These are phyloP conservation scores for Teratosphaeria viscida DNA, from an alignment of 2,329 filamentous ascomycete genomes.

Conservation along the genomic window DNA sequence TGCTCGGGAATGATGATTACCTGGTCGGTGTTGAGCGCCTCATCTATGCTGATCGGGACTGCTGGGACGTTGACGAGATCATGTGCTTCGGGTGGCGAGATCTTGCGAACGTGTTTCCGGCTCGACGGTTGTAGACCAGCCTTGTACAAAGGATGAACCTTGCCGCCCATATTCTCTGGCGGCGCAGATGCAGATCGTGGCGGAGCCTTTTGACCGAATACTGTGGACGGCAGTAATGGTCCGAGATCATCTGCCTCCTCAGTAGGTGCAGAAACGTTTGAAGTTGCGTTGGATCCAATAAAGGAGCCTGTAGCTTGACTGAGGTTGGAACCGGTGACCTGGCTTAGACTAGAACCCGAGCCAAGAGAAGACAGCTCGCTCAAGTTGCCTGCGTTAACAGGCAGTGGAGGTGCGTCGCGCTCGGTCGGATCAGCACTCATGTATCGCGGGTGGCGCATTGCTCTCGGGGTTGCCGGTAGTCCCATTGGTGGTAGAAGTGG, in stretches of 20 bases:
- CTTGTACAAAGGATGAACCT: conserved; percentile 26
- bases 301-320: conserved; percentile 4
- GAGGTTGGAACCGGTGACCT: conserved; percentile 15
- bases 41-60: conserved; percentile 38
- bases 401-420: conserved; percentile 43
- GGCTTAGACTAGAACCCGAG: conserved; percentile 17
- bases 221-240: conserved; percentile 38
- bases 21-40: conserved; percentile 38
- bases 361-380: conserved; percentile 21
- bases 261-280: not conserved
- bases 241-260: conserved; percentile 31
- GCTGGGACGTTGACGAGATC: conserved; percentile 13
- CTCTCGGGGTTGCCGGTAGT: conserved; percentile 81
- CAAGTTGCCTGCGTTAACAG: conserved; percentile 44
- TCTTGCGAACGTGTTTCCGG: conserved; percentile 32
- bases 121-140: conserved; percentile 17
- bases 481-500: conserved; percentile 53
- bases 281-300: not conserved
- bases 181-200: conserved; percentile 39
- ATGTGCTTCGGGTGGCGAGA: conserved; percentile 30
- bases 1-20: conserved; percentile 34
- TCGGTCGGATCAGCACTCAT: conserved; percentile 46
- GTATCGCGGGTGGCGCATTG: conserved; percentile 73
- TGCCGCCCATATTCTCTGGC: conserved; percentile 28
- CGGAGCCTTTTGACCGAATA: conserved; percentile 33